Evolutionary conservation across 2,329 filamentous ascomycete genomes (phyloP).

Genomic region (Dactylonectria macrodidyma): DNA sequence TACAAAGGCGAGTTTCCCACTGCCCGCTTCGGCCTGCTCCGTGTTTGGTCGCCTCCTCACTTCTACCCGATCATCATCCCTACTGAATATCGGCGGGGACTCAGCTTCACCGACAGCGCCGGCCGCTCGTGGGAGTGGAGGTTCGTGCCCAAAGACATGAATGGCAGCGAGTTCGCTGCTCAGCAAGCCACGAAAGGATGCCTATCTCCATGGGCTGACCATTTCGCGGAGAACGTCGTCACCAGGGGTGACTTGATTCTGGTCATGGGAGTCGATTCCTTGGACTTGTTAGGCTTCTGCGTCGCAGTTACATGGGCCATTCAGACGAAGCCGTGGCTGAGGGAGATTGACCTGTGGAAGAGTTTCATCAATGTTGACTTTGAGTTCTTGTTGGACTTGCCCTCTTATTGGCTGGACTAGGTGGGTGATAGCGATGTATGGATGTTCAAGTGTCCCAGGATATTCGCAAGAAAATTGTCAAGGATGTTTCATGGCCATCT

Average conservation of each 20-base stretch:
- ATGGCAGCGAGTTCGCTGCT: conserved; percentile 43
- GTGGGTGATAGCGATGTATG: no score
- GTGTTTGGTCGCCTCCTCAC: conserved; percentile 48
- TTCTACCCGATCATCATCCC: conserved; percentile 50
- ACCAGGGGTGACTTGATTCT: conserved; percentile 46
- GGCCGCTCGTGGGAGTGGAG: conserved; percentile 47
- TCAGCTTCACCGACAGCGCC: conserved; percentile 46
- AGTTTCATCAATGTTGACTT: conserved; percentile 49
- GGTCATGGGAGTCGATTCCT: conserved; percentile 43
- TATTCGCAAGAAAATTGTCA: no score
- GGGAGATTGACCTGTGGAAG: conserved; percentile 49
- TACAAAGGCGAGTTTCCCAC: conserved; percentile 26
- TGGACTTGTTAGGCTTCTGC: conserved; percentile 43
- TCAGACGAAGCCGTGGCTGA: conserved; percentile 49
- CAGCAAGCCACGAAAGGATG: conserved; percentile 31
- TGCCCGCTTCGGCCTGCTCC: conserved; percentile 46
- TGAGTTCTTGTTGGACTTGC: conserved; percentile 37
- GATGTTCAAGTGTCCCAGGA: no score
- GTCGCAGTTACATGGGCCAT: conserved; percentile 46
- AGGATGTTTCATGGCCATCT: no score
- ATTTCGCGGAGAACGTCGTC: conserved; percentile 40
- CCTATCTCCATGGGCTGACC: conserved; percentile 33
- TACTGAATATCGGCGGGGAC: conserved; percentile 28
- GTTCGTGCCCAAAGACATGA: conserved; percentile 49
- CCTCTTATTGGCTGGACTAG: conserved; percentile 44